phyloP scores from a whole-genome alignment of 768 basidiomycete genomes.

The Exidia glandulosa region DNA sequence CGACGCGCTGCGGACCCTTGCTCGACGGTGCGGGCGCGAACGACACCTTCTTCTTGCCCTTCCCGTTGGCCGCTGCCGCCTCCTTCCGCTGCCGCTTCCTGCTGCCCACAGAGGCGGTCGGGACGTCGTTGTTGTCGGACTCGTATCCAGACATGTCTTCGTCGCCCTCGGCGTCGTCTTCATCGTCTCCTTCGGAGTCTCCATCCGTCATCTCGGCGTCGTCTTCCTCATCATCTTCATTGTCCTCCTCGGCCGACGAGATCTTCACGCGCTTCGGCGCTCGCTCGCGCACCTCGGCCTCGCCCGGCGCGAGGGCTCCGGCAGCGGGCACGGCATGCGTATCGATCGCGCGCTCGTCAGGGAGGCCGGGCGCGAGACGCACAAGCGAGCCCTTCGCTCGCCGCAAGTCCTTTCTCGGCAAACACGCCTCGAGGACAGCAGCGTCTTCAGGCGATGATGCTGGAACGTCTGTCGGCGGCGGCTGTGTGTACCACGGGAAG shows the following conservation, averaged over 20 bases:
- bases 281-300: slow-evolving; percentile 29
- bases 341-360: slow-evolving; percentile 11
- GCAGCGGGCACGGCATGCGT: slow-evolving; percentile 10
- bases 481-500: slow-evolving; percentile 61
- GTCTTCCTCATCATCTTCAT: slow-evolving; percentile 28
- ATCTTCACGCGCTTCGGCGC: slow-evolving; percentile 19
- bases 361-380: slow-evolving; percentile 1
- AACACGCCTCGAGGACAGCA: slow-evolving; percentile 31
- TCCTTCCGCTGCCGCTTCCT: slow-evolving; percentile 40
- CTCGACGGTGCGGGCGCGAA: slow-evolving; percentile 29
- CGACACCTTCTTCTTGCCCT: slow-evolving; percentile 42
- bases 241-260: slow-evolving; percentile 27
- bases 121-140: slow-evolving; percentile 28
- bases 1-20: slow-evolving; percentile 10
- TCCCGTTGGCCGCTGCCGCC: slow-evolving; percentile 17
- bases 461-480: slow-evolving; percentile 20
- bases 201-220: slow-evolving; percentile 29
- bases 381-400: slow-evolving; percentile 17
- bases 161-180: slow-evolving; percentile 24
- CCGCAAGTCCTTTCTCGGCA: slow-evolving; percentile 1
- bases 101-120: slow-evolving; percentile 19
- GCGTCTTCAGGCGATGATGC: slow-evolving; percentile 24
- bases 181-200: slow-evolving; percentile 22
- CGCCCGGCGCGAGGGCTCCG: slow-evolving; percentile 24
- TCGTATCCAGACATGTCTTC: slow-evolving; percentile 27